Evolutionary conservation across 192 early-diverging fungal genomes (phyloP), one percentile per base, ranked within the genome.

Genomic region (Backusella psychrophila): DNA sequence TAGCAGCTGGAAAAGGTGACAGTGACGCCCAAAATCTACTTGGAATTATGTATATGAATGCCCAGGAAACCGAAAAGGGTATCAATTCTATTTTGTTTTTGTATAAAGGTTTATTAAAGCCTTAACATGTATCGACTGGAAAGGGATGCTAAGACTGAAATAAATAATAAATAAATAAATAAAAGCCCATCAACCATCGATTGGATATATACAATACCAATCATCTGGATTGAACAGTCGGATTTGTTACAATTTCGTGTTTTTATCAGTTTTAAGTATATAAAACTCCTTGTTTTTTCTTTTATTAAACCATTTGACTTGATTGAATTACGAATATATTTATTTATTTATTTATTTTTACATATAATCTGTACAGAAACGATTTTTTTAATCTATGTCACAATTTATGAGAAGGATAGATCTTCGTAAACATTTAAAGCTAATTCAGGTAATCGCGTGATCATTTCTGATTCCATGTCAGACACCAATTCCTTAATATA

Each of bases 401-500:
- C n/a, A 39, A 39, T 56, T 56, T 56, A 56, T 63, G 56, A 63
- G 1, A 14, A 63, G 56, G 56, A 63, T 26, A 63, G 11, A 63
- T 63, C 56, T 9, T 63, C 23, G n/a, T 63, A 63, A 8, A 63
- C 23, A 29, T 7, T 63, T n/a, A 63, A 12, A 4, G 56, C 56
- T 3, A 63, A 63, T 63, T 63, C 56, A 0, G 56, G 56, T 63
- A 63, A 31, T 4, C 56, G 21, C 9, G 56, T 63, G 23, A 63
- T 63, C 56, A 63, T 29, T 63, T 63, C 56, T 63, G 56, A 63
- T 63, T 63, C 56, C 23, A 63, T 29, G 12, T 63, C 56, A 63
- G 56, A 63, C 23, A 63, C 8, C 56, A 63, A 14, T 63, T 63
- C 56, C 23, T 0, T 63, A 4, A 63, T 4, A 29, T 63, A 63